These are phyloP conservation scores for Rhodocollybia butyracea DNA, from an alignment of 768 basidiomycete species.

Conservation along the genomic window DNA sequence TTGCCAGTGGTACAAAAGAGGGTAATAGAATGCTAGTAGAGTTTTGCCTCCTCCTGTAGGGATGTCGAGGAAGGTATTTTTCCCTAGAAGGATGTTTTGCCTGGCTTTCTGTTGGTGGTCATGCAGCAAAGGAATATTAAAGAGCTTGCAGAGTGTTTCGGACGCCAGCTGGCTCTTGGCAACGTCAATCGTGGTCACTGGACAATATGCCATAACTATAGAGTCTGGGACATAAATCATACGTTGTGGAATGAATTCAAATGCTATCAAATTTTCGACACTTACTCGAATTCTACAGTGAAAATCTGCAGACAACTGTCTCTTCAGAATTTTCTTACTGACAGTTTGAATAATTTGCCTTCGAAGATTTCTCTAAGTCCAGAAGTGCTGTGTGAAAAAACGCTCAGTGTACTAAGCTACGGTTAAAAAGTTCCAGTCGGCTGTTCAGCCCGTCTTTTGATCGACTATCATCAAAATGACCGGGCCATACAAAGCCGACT, in stretches of 20 bases:
- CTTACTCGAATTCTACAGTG: too few species aligned
- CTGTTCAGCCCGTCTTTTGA: not conserved
- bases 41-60: constrained; percentile 19
- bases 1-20: constrained; percentile 16
- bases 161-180: not conserved
- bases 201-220: not conserved
- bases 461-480: too few species aligned
- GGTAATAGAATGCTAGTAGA: constrained; percentile 15
- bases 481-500: too few species aligned
- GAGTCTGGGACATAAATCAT: not conserved
- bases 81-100: constrained; percentile 10
- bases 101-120: constrained; percentile 7
- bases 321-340: too few species aligned
- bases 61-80: constrained; percentile 11
- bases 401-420: not conserved
- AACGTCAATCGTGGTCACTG: not conserved
- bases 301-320: too few species aligned
- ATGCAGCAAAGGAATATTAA: not conserved
- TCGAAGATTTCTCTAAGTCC: not conserved
- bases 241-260: not conserved
- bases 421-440: not conserved
- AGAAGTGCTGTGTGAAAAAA: not conserved
- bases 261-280: too few species aligned
- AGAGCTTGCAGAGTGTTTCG: not conserved
- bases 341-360: too few species aligned